Conservation (phyloP, 495 filamentous ascomycete species). For the Trichoderma virens region DNA sequence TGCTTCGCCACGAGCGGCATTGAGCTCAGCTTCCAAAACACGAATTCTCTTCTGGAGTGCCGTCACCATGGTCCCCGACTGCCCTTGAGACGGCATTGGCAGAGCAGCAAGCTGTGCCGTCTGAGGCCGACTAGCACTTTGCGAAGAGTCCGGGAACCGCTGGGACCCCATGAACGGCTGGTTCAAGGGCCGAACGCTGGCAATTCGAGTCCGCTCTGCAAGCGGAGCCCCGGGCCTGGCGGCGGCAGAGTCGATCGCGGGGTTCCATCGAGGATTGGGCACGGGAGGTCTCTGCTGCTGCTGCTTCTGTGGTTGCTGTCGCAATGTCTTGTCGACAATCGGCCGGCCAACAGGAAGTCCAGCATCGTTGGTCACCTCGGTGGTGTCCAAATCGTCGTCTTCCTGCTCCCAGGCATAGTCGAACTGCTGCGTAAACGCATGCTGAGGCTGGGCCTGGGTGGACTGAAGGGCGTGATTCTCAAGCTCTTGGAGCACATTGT, state of each 20-base stretch:
- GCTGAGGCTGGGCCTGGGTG: conserved; percentile 35
- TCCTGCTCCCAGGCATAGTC: conserved; percentile 18
- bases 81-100: conserved; percentile 16
- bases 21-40: conserved; percentile 35
- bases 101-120: conserved; percentile 18
- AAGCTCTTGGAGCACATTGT: conserved; percentile 34
- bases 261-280: conserved; percentile 11
- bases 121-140: not conserved
- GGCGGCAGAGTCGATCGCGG: not conserved
- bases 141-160: not conserved
- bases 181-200: not conserved
- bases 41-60: conserved; percentile 26
- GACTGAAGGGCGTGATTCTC: conserved; percentile 41
- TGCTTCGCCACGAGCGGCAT: conserved; percentile 40
- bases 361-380: conserved; percentile 18
- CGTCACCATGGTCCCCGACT: conserved; percentile 14
- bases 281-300: conserved; percentile 13
- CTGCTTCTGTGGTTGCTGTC: conserved; percentile 13
- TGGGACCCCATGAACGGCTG: not conserved
- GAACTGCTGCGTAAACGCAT: conserved; percentile 12
- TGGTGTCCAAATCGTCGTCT: conserved; percentile 29
- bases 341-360: not conserved
- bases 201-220: not conserved
- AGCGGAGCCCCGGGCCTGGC: not conserved
- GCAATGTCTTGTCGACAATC: conserved; percentile 12